These are phyloP conservation scores for Solidago caesia DNA, from an alignment of 129 eudicot species.

Conservation along the genomic window DNA sequence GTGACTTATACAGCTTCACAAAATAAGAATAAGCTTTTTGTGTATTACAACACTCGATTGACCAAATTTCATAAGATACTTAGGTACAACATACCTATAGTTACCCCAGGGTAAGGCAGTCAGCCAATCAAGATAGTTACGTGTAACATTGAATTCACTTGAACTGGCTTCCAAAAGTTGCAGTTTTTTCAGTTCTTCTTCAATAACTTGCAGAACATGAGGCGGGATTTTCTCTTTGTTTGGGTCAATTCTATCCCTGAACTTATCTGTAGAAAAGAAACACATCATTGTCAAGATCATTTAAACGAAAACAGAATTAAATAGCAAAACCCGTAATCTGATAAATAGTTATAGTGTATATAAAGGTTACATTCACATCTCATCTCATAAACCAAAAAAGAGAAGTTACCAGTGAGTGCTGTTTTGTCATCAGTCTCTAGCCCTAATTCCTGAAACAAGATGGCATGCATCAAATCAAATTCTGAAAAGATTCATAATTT, in stretches of 20 bases:
- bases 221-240: constrained; percentile 90
- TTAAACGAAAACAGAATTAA: not conserved
- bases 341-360: not conserved
- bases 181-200: constrained; percentile 90
- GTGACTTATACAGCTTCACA: not conserved
- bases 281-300: not conserved
- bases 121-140: constrained; percentile 98
- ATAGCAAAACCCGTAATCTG: not conserved
- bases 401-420: constrained; percentile 78
- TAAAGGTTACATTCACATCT: constrained; percentile 2
- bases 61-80: not conserved
- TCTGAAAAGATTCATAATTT: constrained; percentile 4
- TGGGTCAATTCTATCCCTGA: constrained; percentile 92
- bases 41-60: not conserved
- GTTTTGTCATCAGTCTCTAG: constrained; percentile 96
- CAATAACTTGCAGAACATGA: constrained; percentile 94
- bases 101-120: constrained; percentile 99
- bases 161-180: constrained; percentile 96
- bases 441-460: constrained; percentile 76
- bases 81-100: constrained; percentile 54
- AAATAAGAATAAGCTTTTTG: not conserved
- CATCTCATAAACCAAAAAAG: constrained; percentile 12
- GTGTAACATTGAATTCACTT: constrained; percentile 96
- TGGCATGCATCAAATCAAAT: constrained; percentile 10
- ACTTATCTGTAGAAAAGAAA: constrained; percentile 60